A percentile compares a stretch with the other conserved stretches of the same genome.
Conservation (phyloP, 805 yeast species). For the Starmerella sp. region DNA sequence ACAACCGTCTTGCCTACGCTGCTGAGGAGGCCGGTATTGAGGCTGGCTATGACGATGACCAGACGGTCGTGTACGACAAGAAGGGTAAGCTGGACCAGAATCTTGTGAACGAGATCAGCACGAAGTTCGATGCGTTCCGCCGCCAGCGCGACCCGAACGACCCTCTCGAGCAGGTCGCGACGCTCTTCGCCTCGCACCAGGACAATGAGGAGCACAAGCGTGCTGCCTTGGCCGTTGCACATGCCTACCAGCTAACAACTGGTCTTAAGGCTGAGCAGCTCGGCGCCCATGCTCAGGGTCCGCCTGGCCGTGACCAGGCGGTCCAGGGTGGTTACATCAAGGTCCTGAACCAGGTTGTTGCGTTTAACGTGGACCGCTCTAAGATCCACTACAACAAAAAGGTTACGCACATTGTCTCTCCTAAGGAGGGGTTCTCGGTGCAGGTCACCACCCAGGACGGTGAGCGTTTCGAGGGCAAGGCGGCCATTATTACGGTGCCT, state of each 20-base stretch:
- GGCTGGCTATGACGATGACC: constrained; percentile 20
- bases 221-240: constrained; percentile 11
- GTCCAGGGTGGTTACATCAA: constrained; percentile 21
- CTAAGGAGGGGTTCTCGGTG: constrained; percentile 15
- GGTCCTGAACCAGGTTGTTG: constrained; percentile 13
- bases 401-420: constrained; percentile 13
- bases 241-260: constrained; percentile 9
- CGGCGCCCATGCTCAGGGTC: constrained; percentile 10
- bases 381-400: constrained; percentile 15
- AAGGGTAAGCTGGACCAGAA: constrained; percentile 18
- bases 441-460: constrained; percentile 16
- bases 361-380: constrained; percentile 15
- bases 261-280: constrained; percentile 13
- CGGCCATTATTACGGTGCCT: constrained; percentile 25
- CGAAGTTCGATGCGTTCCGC: constrained; percentile 17
- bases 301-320: constrained; percentile 23
- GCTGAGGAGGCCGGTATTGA: constrained; percentile 18
- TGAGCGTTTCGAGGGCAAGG: constrained; percentile 18
- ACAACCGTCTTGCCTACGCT: constrained; percentile 18
- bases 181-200: constrained; percentile 8
- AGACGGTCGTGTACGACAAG: constrained; percentile 14
- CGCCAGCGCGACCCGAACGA: constrained; percentile 6
- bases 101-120: constrained; percentile 7
- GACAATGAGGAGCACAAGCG: constrained; percentile 11
- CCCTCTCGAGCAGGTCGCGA: constrained; percentile 15